Percentiles rank a stretch among this genome's conserved stretches.
Conservation (phyloP, 495 filamentous ascomycete species). For the Trichocladium antarcticum region DNA sequence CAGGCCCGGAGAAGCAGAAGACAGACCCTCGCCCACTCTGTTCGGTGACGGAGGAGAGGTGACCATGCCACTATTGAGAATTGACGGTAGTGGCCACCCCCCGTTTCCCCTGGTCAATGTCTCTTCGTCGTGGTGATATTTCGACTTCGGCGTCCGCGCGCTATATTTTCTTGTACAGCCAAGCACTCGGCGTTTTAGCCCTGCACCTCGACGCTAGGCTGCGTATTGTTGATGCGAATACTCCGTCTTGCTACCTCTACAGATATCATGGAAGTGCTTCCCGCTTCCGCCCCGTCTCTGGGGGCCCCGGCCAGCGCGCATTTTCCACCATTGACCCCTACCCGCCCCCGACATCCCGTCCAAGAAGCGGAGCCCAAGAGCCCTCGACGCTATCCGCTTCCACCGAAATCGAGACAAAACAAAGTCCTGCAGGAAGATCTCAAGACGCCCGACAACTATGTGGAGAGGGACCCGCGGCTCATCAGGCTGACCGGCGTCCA, state of each 20-base stretch:
- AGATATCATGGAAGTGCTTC: background rate
- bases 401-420: slow-evolving; percentile 54
- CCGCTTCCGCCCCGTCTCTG: background rate
- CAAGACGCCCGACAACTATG: slow-evolving; percentile 75
- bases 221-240: no score
- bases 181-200: no score
- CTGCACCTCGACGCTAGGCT: no score
- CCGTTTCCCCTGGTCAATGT: no score
- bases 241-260: no score
- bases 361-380: background rate
- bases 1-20: slow-evolving; percentile 4
- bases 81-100: background rate
- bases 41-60: no score
- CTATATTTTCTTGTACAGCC: no score
- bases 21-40: background rate
- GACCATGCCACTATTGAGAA: no score
- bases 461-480: slow-evolving; percentile 74
- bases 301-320: background rate
- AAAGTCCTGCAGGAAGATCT: slow-evolving; percentile 62
- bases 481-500: slow-evolving; percentile 86
- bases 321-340: background rate
- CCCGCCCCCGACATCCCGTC: background rate
- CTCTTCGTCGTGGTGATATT: no score
- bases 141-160: no score
- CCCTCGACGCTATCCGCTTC: slow-evolving; percentile 44